These are phyloP conservation scores for Chrysoporthe puriensis DNA, from an alignment of 2,329 filamentous ascomycete species.

Conservation along the genomic window DNA sequence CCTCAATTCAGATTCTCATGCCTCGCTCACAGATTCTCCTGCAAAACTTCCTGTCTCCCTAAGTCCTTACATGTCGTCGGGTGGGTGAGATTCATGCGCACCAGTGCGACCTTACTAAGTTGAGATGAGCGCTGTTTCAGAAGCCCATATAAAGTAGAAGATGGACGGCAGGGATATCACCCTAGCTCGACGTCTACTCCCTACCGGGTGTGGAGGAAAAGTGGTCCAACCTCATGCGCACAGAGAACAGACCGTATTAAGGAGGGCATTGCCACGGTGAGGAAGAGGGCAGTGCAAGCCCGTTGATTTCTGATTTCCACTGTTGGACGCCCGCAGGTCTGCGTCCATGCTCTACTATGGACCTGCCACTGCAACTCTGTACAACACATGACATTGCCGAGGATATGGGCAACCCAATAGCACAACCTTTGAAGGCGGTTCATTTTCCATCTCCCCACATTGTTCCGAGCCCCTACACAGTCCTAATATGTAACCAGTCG, in stretches of 20 bases:
- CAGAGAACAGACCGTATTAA: constrained; percentile 1
- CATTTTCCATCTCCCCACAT: neutral
- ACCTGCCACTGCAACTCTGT: neutral
- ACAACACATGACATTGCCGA: neutral
- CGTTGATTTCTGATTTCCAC: neutral
- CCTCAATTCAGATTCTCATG: neutral
- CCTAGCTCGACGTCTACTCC: neutral
- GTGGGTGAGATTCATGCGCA: constrained; percentile 2
- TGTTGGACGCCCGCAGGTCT: neutral
- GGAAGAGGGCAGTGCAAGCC: constrained; percentile 7
- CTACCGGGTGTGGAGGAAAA: neutral
- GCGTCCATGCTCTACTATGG: neutral
- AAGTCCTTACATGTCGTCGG: neutral
- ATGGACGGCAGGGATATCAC: constrained; percentile 1
- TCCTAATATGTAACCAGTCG: neutral
- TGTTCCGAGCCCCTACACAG: neutral
- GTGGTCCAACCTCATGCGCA: constrained; percentile 6
- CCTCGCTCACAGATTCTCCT: neutral
- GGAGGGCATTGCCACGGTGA: neutral
- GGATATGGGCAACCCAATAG: neutral
- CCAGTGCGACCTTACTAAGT: neutral
- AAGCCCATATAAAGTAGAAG: neutral
- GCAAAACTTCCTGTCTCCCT: neutral
- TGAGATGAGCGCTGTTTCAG: constrained; percentile 6
- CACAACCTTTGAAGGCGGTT: neutral